Base-by-base conservation (phyloP, 2,329 filamentous ascomycete species). In the Rhynchosporium secalis region DNA sequence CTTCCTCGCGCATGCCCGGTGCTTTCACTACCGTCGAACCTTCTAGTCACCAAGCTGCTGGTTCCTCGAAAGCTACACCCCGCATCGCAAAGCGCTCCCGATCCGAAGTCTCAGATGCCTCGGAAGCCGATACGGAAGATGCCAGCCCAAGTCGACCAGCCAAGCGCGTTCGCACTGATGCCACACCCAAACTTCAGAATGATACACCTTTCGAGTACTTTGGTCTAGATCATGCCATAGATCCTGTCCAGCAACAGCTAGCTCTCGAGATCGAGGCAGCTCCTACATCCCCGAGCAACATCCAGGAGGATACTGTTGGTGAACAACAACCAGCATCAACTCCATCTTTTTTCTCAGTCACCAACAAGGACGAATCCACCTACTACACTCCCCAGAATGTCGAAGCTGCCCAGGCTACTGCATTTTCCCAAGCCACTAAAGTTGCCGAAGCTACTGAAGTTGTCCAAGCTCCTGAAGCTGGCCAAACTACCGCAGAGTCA, bases 11-110 rank as follows among this genome's bases (percentile, higher is more conserved):
- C 36, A 54, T 38, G 36, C 51, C 51, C 9, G 36, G n/a, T 29
- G 13, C 51, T 54, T 54, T 54, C 36, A 20, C 20, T 36, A 6
- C 20, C 6, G 51, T 15, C 26, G 51, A 15, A 40, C 36, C 54
- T 56, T 56, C 54, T 31, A 46, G 40, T 56, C 54, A 56, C 54
- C 54, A 45, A 56, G 54, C 40, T 56, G 54, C 41, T 56, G 54
- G 40, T 31, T 33, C 54, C 3, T 33, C n/a, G 6, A 46, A 33
- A 13, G 43, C 12, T 33, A 15, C 10, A 5, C 4, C 54, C 26
- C 54, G 40, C 40, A 28, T 12, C 13, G 20, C 12, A 5, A 56
- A 56, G 54, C 54, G 54, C 15, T 3, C 54, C n/a, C 54, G 54
- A 8, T 20, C 15, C 1, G 12, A 56, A 28, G 13, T 36, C 13